These are phyloP conservation scores for Forsythia suspensa DNA, from an alignment of 257 asterid species.

Conservation along the genomic window DNA sequence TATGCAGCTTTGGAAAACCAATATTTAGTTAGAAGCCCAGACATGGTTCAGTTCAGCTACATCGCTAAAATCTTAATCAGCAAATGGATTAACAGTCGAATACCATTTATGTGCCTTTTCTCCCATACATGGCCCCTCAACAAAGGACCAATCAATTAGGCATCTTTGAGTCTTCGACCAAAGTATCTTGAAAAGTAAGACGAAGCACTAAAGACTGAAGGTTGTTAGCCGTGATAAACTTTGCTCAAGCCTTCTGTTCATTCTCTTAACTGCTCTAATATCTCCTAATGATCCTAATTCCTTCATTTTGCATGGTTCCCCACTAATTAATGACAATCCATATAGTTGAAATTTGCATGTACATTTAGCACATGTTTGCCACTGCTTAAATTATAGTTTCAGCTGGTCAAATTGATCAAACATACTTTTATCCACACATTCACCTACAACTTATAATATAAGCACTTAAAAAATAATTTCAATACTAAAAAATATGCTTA, in stretches of 20 bases:
- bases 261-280: background rate
- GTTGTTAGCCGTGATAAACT: background rate
- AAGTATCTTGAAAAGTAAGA: background rate
- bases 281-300: background rate
- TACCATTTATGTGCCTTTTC: background rate
- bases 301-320: background rate
- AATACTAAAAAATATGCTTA: no score
- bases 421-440: no score
- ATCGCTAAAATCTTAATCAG: background rate
- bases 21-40: background rate
- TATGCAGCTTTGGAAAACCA: background rate
- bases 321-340: no score
- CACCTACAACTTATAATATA: no score
- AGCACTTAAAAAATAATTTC: no score
- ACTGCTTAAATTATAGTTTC: no score
- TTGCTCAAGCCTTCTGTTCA: background rate
- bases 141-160: background rate
- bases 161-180: background rate
- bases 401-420: no score
- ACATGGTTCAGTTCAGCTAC: background rate
- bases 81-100: background rate
- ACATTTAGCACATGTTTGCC: background rate
- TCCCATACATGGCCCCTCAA: background rate
- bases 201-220: background rate
- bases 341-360: background rate